Evolutionary conservation across 2,329 filamentous ascomycete genomes (phyloP).

Genomic region (Celoporthe dispersa): DNA sequence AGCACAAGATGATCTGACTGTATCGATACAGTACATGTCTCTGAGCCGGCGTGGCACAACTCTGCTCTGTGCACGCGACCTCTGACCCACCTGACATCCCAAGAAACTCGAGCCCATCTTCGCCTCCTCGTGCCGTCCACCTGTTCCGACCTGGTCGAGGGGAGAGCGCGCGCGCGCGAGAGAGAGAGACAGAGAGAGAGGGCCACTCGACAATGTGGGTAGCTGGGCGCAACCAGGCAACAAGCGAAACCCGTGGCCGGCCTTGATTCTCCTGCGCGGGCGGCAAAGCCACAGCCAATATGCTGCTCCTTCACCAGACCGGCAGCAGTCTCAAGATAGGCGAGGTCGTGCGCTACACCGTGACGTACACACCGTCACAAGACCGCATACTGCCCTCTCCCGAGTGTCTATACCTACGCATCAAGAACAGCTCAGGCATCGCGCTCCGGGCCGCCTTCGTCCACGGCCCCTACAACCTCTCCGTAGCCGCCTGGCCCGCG

Average conservation of each 20-base stretch:
- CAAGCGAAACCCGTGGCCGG: background rate
- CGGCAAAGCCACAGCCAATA: slow-evolving; percentile 44
- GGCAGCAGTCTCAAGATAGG: slow-evolving; percentile 86
- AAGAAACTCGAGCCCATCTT: no score
- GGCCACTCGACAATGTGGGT: slow-evolving; percentile 1
- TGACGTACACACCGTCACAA: slow-evolving; percentile 87
- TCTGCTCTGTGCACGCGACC: background rate
- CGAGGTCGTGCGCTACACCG: slow-evolving; percentile 87
- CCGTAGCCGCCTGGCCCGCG: slow-evolving; percentile 82
- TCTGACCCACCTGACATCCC: background rate
- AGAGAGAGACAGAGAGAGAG: background rate
- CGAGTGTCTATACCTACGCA: slow-evolving; percentile 77
- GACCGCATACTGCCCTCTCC: slow-evolving; percentile 92
- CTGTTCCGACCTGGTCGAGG: background rate
- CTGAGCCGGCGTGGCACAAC: background rate
- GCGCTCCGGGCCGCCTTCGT: slow-evolving; percentile 93
- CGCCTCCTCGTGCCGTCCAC: background rate
- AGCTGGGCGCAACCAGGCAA: background rate
- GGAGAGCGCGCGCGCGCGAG: no score
- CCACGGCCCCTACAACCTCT: slow-evolving; percentile 91
- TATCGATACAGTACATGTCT: background rate
- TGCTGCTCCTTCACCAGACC: slow-evolving; percentile 90
- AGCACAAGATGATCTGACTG: slow-evolving; percentile 4
- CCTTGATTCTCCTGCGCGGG: background rate
- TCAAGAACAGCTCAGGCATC: slow-evolving; percentile 90